Base-by-base conservation (phyloP, 2,329 filamentous ascomycete species). In the Seiridium cupressi region DNA sequence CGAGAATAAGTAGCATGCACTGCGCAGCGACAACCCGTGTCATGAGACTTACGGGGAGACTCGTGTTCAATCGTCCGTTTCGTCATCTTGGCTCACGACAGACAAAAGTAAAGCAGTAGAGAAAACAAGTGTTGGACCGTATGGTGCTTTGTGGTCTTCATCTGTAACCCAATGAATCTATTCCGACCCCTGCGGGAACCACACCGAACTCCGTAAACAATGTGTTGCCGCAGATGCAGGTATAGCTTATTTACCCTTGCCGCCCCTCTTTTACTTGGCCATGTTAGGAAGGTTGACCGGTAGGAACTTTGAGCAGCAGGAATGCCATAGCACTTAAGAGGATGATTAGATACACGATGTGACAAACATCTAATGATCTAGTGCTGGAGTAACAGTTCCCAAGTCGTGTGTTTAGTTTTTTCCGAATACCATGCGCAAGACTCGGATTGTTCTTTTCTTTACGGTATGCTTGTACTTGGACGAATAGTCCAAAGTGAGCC, bases 71-170 rank as follows among this genome's bases (percentile, higher is more conserved):
- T 32, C 53, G 34, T 55, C 26, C 66, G 63, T 40, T 54, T 66
- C 31, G 68, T 70, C 69, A 70, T 71, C 18, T 58, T 70, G 51
- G 7, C 35, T 8, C 31, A 10, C 5, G 10, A 26, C 32, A 13
- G 11, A 26, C 32, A 49, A 32, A 5, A 10, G 47, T 4, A 5
- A 18, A 26, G n/a, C 18, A 10, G 47, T 26, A 10, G 32, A 18
- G 32, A 26, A 26, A 49, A 49, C 11, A 11, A 32, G 18, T 32
- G 47, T 31, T 26, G 18, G 11, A 31, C 7, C 18, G 5, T 6
- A 18, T 11, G 31, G 13, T 8, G 5, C 13, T 31, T 49, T 32
- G 13, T 26, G 18, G 11, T 26, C n/a, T 26, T 31, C 18, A 49
- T 32, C 5, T 26, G n/a, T 26, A 11, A 31, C 32, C 18, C n/a